These are phyloP conservation scores for Rhodotorula sp. DNA, from an alignment of 1,284 basidiomycete genomes.

Conservation along the genomic window DNA sequence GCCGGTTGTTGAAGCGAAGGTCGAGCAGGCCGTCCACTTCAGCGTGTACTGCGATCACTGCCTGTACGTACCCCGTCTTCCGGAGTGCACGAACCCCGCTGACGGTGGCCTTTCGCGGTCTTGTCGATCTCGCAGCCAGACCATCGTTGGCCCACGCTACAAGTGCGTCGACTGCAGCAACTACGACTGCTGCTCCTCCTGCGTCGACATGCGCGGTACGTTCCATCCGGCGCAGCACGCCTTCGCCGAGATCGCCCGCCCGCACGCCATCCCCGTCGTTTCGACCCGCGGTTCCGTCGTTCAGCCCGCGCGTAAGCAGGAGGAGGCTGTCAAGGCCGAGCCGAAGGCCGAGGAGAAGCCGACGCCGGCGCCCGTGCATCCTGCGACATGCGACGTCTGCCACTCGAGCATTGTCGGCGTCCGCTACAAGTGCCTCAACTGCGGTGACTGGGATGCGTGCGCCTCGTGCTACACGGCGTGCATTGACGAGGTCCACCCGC, in stretches of 20 bases:
- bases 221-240: slow-evolving; percentile 26
- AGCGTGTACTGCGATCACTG: slow-evolving; percentile 39
- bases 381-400: slow-evolving; percentile 56
- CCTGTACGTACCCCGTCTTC: background rate
- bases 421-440: slow-evolving; percentile 63
- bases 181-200: slow-evolving; percentile 66
- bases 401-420: slow-evolving; percentile 61
- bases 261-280: slow-evolving; percentile 4
- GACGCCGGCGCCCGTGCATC: slow-evolving; percentile 23
- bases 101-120: no score
- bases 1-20: background rate
- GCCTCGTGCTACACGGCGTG: slow-evolving; percentile 9
- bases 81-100: background rate
- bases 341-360: background rate
- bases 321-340: background rate
- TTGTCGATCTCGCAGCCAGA: slow-evolving; percentile 38
- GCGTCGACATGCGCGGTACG: slow-evolving; percentile 18
- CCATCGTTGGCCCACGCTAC: slow-evolving; percentile 45
- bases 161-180: slow-evolving; percentile 49
- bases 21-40: slow-evolving; percentile 10
- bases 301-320: background rate
- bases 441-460: slow-evolving; percentile 37
- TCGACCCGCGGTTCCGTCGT: background rate
- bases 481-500: slow-evolving; percentile 33
- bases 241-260: slow-evolving; percentile 28